phyloP scores from a whole-genome alignment of 139 green algal genomes.

The Chlorella sorokiniana region DNA sequence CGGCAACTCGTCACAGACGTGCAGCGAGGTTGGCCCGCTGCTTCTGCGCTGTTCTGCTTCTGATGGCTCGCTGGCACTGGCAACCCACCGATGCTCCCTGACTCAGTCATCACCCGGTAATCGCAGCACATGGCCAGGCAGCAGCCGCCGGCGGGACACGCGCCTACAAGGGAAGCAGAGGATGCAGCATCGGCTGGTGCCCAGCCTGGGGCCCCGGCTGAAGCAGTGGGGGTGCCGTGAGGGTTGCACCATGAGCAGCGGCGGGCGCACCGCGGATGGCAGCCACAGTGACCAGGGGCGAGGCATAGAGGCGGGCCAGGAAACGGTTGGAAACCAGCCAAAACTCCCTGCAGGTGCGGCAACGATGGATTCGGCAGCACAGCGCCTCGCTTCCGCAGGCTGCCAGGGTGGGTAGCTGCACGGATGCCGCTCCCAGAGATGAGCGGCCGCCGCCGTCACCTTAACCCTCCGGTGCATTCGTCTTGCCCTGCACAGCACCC shows the following conservation, averaged over 20 bases:
- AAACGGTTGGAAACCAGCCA: slow-evolving; percentile 82
- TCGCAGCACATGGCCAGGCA: slow-evolving; percentile 89
- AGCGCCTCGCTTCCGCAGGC: background rate
- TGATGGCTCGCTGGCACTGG: background rate
- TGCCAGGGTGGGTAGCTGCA: too few species aligned
- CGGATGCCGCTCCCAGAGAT: too few species aligned
- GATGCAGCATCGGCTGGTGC: background rate
- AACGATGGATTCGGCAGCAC: background rate
- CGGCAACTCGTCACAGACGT: background rate
- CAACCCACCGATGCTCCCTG: slow-evolving; percentile 50
- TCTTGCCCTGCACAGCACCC: background rate
- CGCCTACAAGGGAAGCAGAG: slow-evolving; percentile 24
- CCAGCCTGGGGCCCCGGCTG: background rate
- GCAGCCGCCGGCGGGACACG: slow-evolving; percentile 92
- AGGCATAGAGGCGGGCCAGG: slow-evolving; percentile 67
- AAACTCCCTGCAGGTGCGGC: slow-evolving; percentile 65
- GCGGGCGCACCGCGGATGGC: slow-evolving; percentile 72
- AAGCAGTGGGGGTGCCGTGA: too few species aligned
- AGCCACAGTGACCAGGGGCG: slow-evolving; percentile 77
- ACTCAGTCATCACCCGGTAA: slow-evolving; percentile 79
- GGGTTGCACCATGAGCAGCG: too few species aligned
- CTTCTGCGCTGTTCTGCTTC: background rate
- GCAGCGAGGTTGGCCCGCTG: background rate
- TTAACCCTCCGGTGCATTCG: background rate
- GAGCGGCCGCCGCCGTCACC: too few species aligned